Evolutionary conservation across 306 rosid species (phyloP).

Genomic region (Luffa aegyptiaca): DNA sequence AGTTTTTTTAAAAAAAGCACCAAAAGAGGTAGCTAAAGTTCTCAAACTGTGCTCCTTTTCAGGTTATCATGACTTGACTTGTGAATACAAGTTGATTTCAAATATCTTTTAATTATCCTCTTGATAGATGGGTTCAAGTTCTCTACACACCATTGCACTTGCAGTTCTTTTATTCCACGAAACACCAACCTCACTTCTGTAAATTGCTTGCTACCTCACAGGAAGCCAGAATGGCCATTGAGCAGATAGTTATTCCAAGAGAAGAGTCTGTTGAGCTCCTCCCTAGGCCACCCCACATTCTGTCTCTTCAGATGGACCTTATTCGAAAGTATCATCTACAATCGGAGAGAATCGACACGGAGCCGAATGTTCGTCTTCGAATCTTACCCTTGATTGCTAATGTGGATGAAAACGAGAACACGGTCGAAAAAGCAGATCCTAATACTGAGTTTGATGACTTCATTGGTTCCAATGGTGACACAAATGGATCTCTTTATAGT

Average conservation of each 20-base stretch:
- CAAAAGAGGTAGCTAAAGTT: neutral
- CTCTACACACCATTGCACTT: neutral
- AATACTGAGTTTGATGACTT: slow-evolving; percentile 34
- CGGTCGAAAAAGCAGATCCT: slow-evolving; percentile 12
- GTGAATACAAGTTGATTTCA: neutral
- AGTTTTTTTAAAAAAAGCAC: neutral
- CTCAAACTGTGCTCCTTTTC: neutral
- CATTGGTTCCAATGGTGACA: slow-evolving; percentile 29
- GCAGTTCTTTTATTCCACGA: neutral
- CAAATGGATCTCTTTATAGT: slow-evolving; percentile 31
- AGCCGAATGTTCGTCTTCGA: slow-evolving; percentile 34
- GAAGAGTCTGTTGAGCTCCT: slow-evolving; percentile 69
- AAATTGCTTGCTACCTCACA: slow-evolving; percentile 21
- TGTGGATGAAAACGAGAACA: slow-evolving; percentile 16
- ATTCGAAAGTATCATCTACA: slow-evolving; percentile 56
- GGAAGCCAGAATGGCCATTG: slow-evolving; percentile 92
- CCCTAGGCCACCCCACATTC: slow-evolving; percentile 52
- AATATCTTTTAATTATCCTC: neutral
- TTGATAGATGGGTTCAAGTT: neutral
- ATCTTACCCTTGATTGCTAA: slow-evolving; percentile 45
- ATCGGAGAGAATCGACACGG: slow-evolving; percentile 36
- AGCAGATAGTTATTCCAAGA: slow-evolving; percentile 65
- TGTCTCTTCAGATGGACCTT: slow-evolving; percentile 59
- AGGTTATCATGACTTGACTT: neutral
- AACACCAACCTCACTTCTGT: neutral